phyloP scores from a whole-genome alignment of 2,329 filamentous ascomycete genomes.

The Trichoderma citrinoviride region DNA sequence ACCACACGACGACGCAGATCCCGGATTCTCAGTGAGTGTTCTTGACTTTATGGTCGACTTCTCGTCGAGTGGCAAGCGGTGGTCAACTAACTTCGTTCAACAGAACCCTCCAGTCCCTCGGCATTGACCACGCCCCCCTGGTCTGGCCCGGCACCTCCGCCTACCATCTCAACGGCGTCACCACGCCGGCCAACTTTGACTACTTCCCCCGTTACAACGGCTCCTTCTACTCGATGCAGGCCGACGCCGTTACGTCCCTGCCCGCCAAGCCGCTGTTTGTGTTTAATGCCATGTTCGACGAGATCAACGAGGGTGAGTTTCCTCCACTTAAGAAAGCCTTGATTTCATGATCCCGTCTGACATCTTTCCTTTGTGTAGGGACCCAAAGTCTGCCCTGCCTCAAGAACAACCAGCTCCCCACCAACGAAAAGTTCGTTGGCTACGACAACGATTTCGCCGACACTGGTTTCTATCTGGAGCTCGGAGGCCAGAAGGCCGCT shows the following conservation, averaged over 20 bases:
- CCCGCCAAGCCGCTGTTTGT: slow-evolving; percentile 9
- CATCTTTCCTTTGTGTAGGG: neutral
- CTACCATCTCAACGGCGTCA: slow-evolving; percentile 17
- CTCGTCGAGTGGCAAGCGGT: neutral
- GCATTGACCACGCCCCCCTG: slow-evolving; percentile 15
- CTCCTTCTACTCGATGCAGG: slow-evolving; percentile 17
- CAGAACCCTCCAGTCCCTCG: slow-evolving; percentile 10
- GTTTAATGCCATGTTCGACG: slow-evolving; percentile 20
- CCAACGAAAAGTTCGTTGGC: slow-evolving; percentile 17
- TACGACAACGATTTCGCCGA: slow-evolving; percentile 11
- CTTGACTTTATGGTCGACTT: neutral
- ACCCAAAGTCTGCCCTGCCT: slow-evolving; percentile 10
- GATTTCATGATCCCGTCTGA: neutral
- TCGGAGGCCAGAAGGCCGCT: slow-evolving; percentile 13
- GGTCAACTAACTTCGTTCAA: neutral
- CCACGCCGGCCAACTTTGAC: slow-evolving; percentile 4
- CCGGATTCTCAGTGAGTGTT: slow-evolving; percentile 12
- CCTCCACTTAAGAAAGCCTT: too few species aligned
- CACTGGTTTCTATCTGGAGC: neutral
- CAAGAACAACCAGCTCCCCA: slow-evolving; percentile 9
- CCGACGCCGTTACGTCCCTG: neutral
- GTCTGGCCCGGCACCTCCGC: slow-evolving; percentile 16
- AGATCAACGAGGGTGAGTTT: slow-evolving; percentile 10
- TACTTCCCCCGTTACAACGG: slow-evolving; percentile 19
- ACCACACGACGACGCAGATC: slow-evolving; percentile 17